Conservation (phyloP, 768 basidiomycete species). For the Mycena maculata region DNA sequence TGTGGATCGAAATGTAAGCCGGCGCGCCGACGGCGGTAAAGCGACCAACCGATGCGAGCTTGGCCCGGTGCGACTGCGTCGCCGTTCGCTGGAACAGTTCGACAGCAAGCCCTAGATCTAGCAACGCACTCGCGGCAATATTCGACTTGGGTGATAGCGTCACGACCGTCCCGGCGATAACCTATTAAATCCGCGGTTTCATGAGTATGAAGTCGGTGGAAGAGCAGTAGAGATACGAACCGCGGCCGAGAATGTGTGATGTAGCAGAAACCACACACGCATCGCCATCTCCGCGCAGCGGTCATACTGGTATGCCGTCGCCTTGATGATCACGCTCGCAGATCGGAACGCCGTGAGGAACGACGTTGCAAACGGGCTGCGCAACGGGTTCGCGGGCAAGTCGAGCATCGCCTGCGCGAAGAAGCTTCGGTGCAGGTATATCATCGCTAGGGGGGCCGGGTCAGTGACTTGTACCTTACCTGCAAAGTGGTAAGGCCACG, state of each 20-base stretch:
- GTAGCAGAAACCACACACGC: constrained; percentile 63
- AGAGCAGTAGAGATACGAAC: constrained; percentile 41
- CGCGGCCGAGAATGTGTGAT: constrained; percentile 63
- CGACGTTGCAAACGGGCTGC: constrained; percentile 66
- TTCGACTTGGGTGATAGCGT: constrained; percentile 63
- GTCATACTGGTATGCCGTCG: constrained; percentile 60
- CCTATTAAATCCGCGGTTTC: constrained; percentile 47
- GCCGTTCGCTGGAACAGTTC: constrained; percentile 60
- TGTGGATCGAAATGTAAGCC: constrained; percentile 30
- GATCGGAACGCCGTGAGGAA: constrained; percentile 66
- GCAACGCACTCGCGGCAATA: constrained; percentile 60
- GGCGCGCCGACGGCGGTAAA: neutral
- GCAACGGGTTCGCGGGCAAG: constrained; percentile 62
- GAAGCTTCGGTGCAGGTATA: constrained; percentile 67
- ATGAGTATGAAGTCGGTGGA: neutral
- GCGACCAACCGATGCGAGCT: constrained; percentile 55
- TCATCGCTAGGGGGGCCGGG: constrained; percentile 51
- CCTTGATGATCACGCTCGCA: constrained; percentile 63
- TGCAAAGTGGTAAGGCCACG: constrained; percentile 39
- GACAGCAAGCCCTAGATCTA: constrained; percentile 60
- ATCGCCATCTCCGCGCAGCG: constrained; percentile 59
- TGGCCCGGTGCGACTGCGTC: constrained; percentile 57
- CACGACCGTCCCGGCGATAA: constrained; percentile 71
- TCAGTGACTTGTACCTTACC: neutral
- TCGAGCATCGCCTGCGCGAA: constrained; percentile 70